Evolutionary conservation across 805 yeast species (phyloP).

Genomic region (Teunomyces aglyptinius): DNA sequence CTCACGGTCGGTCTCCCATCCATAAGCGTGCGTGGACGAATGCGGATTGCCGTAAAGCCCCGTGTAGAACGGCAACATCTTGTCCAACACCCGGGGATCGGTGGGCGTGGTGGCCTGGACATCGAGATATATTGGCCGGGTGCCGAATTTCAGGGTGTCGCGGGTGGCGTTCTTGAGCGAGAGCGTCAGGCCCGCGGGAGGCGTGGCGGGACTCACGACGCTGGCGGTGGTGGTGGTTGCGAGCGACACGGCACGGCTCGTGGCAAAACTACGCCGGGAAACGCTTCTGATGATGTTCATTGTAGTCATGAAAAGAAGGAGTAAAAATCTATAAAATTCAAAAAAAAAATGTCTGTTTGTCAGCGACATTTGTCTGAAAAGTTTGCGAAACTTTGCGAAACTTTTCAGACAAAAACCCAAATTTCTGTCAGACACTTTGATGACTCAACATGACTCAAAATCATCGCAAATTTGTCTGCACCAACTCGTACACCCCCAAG

Average conservation of each 20-base stretch:
- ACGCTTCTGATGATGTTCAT: neutral
- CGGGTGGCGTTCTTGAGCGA: conserved; percentile 44
- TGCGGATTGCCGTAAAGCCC: conserved; percentile 98
- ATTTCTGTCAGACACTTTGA: neutral
- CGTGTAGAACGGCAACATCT: conserved; percentile 80
- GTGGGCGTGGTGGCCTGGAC: conserved; percentile 99
- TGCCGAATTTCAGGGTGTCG: conserved; percentile 52
- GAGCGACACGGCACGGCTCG: conserved; percentile 8
- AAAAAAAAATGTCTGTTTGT: no score
- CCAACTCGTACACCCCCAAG: conserved; percentile 87
- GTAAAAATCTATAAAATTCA: neutral
- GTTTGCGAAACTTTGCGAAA: no score
- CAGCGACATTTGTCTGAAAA: no score
- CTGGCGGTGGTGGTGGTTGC: conserved; percentile 8
- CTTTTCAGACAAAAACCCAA: no score
- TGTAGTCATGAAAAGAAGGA: no score
- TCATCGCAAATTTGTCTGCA: conserved; percentile 34
- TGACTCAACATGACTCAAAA: no score
- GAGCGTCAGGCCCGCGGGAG: conserved; percentile 49
- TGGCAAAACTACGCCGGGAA: neutral
- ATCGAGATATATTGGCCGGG: conserved; percentile 92
- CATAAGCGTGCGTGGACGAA: conserved; percentile 93
- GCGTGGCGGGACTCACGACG: conserved; percentile 12
- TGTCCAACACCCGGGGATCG: conserved; percentile 92
- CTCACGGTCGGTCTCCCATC: conserved; percentile 96